These are phyloP conservation scores for Angomonas desouzai DNA, from an alignment of 208 protist genomes.

Conservation along the genomic window DNA sequence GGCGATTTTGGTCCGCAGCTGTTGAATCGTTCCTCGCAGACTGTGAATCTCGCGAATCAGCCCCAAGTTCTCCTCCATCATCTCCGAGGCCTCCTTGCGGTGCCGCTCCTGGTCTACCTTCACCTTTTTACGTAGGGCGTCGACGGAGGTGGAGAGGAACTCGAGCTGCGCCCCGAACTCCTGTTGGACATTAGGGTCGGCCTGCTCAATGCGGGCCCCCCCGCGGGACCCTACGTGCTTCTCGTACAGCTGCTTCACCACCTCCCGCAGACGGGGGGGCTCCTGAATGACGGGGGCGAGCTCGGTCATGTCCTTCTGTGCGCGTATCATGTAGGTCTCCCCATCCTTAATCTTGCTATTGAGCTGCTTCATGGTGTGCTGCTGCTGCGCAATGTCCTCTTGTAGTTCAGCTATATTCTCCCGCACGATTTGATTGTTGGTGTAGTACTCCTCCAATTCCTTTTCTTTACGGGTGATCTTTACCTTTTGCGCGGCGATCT, in stretches of 20 bases:
- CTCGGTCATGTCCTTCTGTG: conserved; percentile 78
- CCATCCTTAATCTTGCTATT: conserved; percentile 81
- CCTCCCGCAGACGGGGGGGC: conserved; percentile 73
- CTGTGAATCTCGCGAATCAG: conserved; percentile 96
- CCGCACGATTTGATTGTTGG: conserved; percentile 86
- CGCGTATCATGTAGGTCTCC: conserved; percentile 84
- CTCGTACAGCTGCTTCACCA: conserved; percentile 80
- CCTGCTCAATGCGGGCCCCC: conserved; percentile 58
- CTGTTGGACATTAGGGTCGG: conserved; percentile 68
- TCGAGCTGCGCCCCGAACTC: conserved; percentile 92
- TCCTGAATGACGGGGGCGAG: conserved; percentile 89
- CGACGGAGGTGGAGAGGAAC: conserved; percentile 91
- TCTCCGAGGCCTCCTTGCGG: conserved; percentile 81
- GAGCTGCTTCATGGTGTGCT: conserved; percentile 72
- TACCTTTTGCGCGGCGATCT: conserved; percentile 89
- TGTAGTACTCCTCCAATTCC: conserved; percentile 87
- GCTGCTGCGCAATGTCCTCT: conserved; percentile 84
- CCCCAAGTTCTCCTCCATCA: conserved; percentile 95
- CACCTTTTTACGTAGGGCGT: conserved; percentile 89
- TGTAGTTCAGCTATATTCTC: conserved; percentile 88
- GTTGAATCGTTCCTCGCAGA: conserved; percentile 86
- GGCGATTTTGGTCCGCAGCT: conserved; percentile 57
- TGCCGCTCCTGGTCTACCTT: conserved; percentile 88
- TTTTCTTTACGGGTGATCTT: conserved; percentile 91
- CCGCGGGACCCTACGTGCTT: conserved; percentile 74